Percentiles rank a stretch among this genome's conserved stretches.
Evolutionary conservation across 202 grass and related monocot genomes (phyloP).

Genomic region (Zizania palustris): DNA sequence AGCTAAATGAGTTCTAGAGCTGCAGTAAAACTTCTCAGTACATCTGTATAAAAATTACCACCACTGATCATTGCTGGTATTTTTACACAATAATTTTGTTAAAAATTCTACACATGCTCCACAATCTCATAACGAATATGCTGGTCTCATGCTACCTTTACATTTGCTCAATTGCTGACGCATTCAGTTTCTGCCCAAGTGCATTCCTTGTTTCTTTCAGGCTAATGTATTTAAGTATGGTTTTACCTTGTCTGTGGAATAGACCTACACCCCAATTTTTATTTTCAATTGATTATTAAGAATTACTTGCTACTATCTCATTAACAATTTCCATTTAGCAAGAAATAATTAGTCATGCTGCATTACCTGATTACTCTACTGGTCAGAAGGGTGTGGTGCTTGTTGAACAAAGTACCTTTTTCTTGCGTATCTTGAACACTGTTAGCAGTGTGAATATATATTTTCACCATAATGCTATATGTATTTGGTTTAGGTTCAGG

Average conservation of each 20-base stretch:
- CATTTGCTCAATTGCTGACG: neutral
- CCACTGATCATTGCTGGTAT: neutral
- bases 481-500: too few relatives aligned
- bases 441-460: neutral
- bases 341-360: slow-evolving; percentile 5
- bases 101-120: neutral
- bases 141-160: neutral
- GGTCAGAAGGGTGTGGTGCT: neutral
- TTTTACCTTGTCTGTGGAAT: neutral
- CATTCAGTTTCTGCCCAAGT: neutral
- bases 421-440: neutral
- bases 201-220: neutral
- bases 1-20: neutral
- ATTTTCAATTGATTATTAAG: neutral
- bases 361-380: neutral
- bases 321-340: neutral
- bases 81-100: neutral
- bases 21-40: neutral
- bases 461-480: too few relatives aligned
- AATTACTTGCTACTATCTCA: slow-evolving; percentile 1
- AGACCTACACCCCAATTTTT: neutral
- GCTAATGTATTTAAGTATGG: neutral
- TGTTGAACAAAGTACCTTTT: slow-evolving; percentile 1
- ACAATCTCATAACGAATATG: neutral
- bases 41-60: neutral